A percentile compares a stretch with the other conserved stretches of the same genome.
Evolutionary conservation across 306 rosid genomes (phyloP).

Genomic region (Lotus japonicus): DNA sequence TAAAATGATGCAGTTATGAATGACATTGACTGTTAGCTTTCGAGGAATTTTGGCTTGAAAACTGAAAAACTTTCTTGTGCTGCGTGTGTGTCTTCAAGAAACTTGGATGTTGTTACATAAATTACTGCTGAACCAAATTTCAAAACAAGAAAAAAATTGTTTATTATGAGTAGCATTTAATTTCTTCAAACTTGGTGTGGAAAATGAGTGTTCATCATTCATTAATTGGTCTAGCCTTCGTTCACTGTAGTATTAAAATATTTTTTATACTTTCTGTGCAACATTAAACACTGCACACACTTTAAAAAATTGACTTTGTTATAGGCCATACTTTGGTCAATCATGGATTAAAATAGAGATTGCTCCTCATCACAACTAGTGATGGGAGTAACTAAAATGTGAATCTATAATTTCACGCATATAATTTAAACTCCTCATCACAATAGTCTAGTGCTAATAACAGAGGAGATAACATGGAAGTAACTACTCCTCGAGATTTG

Average conservation of each 20-base stretch:
- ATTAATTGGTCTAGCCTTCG: constrained; percentile 4
- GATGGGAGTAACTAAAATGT: no score
- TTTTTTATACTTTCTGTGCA: background rate
- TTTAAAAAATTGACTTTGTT: constrained; percentile 3
- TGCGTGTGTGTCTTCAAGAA: background rate
- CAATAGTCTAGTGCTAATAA: no score
- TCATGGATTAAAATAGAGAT: constrained; percentile 9
- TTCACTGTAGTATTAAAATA: constrained; percentile 7
- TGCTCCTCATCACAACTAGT: no score
- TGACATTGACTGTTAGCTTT: background rate
- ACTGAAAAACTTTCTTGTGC: background rate
- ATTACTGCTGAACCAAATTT: background rate
- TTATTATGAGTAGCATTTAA: background rate
- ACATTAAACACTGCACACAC: background rate
- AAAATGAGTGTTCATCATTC: background rate
- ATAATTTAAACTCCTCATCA: no score
- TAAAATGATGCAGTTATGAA: background rate
- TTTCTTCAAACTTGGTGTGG: background rate
- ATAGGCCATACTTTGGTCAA: background rate
- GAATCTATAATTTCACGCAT: no score
- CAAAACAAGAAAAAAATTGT: background rate
- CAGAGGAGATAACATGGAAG: constrained; percentile 7
- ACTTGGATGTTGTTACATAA: background rate
- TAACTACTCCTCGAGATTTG: constrained; percentile 17
- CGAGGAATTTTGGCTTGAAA: background rate